Conservation (phyloP, 2,329 filamentous ascomycete genomes). For the Pseudocercospora vitis region DNA sequence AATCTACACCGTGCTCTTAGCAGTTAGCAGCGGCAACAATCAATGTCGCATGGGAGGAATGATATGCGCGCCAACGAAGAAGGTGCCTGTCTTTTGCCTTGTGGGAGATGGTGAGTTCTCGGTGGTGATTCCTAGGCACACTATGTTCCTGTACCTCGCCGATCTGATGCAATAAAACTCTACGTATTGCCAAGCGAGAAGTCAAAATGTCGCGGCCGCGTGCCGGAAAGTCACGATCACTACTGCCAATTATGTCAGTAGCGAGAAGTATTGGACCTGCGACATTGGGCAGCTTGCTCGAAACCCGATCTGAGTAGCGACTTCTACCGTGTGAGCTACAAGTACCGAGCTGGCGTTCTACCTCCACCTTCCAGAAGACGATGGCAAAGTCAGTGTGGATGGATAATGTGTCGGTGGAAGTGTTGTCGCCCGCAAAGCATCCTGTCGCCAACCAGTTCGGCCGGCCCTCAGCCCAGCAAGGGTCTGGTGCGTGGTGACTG, state of each 20-base stretch:
- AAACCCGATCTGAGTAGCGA: background rate
- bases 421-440: background rate
- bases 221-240: background rate
- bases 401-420: background rate
- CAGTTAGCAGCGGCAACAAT: too few relatives aligned
- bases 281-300: background rate
- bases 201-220: background rate
- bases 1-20: constrained; percentile 1
- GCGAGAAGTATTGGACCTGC: background rate
- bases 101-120: too few relatives aligned
- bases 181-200: background rate
- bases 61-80: too few relatives aligned
- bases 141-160: too few relatives aligned
- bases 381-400: background rate
- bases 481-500: background rate
- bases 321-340: background rate
- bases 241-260: background rate
- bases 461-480: background rate
- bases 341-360: too few relatives aligned
- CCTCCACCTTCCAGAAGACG: too few relatives aligned
- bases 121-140: too few relatives aligned
- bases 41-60: too few relatives aligned
- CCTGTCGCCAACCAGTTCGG: constrained; percentile 5
- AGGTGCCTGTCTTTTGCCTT: background rate
- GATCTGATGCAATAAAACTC: background rate